phyloP scores from a whole-genome alignment of 805 yeast species.

The Saccharomycopsis microspora region DNA sequence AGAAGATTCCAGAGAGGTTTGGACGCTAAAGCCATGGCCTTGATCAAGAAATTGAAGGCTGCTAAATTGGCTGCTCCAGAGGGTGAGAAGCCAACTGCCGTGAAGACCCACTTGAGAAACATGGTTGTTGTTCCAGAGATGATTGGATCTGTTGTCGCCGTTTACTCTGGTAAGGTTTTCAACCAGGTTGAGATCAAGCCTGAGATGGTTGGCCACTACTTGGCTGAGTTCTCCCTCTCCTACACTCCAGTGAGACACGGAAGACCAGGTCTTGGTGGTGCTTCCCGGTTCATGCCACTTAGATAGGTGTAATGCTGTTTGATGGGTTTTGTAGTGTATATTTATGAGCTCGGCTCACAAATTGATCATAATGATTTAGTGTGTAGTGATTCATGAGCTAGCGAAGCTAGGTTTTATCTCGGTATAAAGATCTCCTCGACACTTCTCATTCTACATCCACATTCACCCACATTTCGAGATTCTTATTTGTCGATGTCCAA shows the following conservation, averaged over 20 bases:
- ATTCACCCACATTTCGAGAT: too few relatives aligned
- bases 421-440: too few relatives aligned
- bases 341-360: background rate
- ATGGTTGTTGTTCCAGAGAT: slow-evolving; percentile 98
- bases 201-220: slow-evolving; percentile 99
- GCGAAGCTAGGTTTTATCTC: too few relatives aligned
- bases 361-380: background rate
- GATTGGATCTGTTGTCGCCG: slow-evolving; percentile 98
- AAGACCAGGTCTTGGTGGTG: slow-evolving; percentile 71
- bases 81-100: slow-evolving; percentile 94
- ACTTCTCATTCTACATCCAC: too few relatives aligned
- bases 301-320: slow-evolving; percentile 24
- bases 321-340: background rate
- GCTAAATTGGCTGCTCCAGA: slow-evolving; percentile 84
- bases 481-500: too few relatives aligned
- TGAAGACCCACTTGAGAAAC: slow-evolving; percentile 99
- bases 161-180: slow-evolving; percentile 99
- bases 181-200: slow-evolving; percentile 98
- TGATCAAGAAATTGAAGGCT: slow-evolving; percentile 95
- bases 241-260: slow-evolving; percentile 99
- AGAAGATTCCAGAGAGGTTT: slow-evolving; percentile 99
- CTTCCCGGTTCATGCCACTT: slow-evolving; percentile 71
- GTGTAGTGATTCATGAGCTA: background rate
- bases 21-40: slow-evolving; percentile 88
- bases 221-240: slow-evolving; percentile 99